Percentiles rank a stretch among this genome's conserved stretches.
These are phyloP conservation scores for Nicotiana undulata DNA, from an alignment of 257 asterid species.

Conservation along the genomic window DNA sequence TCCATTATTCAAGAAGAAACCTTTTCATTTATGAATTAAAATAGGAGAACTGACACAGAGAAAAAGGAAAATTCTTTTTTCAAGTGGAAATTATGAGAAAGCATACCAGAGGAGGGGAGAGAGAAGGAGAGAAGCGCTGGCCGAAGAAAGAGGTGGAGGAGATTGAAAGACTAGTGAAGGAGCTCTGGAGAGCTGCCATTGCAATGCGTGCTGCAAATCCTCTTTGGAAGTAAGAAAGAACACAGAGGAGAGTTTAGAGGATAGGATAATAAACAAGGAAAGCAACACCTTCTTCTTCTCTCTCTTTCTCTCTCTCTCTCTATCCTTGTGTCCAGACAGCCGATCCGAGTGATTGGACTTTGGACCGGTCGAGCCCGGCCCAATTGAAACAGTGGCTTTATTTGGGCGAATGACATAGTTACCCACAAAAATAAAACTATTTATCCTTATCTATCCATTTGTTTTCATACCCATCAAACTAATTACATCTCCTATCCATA, in stretches of 20 bases:
- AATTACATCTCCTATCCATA: too few species aligned
- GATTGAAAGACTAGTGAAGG: slow-evolving; percentile 58
- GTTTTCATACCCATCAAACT: too few species aligned
- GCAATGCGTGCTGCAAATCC: not conserved
- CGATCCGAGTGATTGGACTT: not conserved
- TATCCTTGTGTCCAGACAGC: not conserved
- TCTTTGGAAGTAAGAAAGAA: not conserved
- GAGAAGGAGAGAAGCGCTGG: slow-evolving; percentile 48
- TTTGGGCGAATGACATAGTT: too few species aligned
- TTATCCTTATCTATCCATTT: too few species aligned
- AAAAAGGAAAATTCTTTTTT: not conserved
- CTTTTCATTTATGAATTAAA: not conserved
- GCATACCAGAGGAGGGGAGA: slow-evolving; percentile 43
- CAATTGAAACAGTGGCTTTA: not conserved
- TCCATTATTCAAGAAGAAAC: not conserved
- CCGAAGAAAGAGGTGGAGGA: slow-evolving; percentile 66
- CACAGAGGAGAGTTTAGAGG: not conserved
- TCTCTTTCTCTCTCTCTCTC: not conserved
- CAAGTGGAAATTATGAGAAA: not conserved
- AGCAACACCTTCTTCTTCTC: not conserved
- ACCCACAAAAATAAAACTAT: too few species aligned
- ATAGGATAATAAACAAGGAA: not conserved
- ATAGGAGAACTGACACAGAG: not conserved
- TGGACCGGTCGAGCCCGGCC: not conserved
- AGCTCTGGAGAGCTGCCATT: slow-evolving; percentile 67